Evolutionary conservation across 306 rosid genomes (phyloP).

Genomic region (Betula pendula): DNA sequence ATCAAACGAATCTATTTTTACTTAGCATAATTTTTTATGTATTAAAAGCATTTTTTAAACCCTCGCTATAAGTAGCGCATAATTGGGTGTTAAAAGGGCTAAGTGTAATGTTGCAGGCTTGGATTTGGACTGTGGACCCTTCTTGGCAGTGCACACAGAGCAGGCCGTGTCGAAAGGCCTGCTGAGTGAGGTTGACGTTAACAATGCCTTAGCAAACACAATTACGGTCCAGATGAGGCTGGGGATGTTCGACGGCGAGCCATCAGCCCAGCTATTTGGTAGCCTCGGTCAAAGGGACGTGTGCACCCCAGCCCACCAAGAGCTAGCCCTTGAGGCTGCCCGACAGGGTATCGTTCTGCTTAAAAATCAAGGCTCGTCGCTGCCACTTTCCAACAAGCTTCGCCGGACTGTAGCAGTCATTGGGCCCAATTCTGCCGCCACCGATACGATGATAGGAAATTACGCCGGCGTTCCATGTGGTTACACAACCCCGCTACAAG

Average conservation of each 20-base stretch:
- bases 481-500: constrained; percentile 75
- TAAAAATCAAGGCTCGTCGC: constrained; percentile 40
- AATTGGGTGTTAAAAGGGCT: background rate
- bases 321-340: constrained; percentile 82
- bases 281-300: constrained; percentile 63
- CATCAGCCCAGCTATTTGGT: constrained; percentile 58
- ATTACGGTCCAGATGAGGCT: constrained; percentile 81
- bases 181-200: constrained; percentile 46
- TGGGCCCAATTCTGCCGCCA: constrained; percentile 85
- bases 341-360: constrained; percentile 77
- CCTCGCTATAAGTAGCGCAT: no score
- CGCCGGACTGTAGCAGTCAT: constrained; percentile 68
- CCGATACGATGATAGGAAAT: constrained; percentile 89
- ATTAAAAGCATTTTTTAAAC: no score
- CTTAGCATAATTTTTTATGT: no score
- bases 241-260: constrained; percentile 88
- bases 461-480: constrained; percentile 91
- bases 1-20: no score
- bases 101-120: constrained; percentile 36
- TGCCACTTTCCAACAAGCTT: constrained; percentile 52
- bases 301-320: constrained; percentile 58
- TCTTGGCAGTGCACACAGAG: constrained; percentile 64
- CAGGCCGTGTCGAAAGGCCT: constrained; percentile 54
- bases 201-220: constrained; percentile 66
- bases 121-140: constrained; percentile 91